Percentiles rank a stretch among this genome's conserved stretches.
Conservation (phyloP, 2,329 filamentous ascomycete genomes). For the Colletotrichum sp. region DNA sequence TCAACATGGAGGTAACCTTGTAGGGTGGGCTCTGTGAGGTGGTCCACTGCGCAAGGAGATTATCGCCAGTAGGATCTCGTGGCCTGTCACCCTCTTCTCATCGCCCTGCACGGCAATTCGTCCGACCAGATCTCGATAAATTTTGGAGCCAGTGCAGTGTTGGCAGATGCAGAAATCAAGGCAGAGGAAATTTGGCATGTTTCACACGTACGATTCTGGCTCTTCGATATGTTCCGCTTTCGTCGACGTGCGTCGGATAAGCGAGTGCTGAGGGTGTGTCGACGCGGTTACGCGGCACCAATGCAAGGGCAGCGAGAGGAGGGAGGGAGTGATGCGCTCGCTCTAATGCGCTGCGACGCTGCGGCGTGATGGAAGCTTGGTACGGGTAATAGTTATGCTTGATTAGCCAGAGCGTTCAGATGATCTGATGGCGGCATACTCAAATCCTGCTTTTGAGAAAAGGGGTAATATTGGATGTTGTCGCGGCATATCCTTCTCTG, state of each 20-base stretch:
- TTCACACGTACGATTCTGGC: neutral
- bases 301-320: neutral
- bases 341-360: neutral
- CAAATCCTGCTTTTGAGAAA: neutral
- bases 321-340: neutral
- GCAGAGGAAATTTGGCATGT: slow-evolving; percentile 14
- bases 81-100: neutral
- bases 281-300: neutral
- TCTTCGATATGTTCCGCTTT: neutral
- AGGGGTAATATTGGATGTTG: neutral
- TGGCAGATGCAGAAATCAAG: slow-evolving; percentile 14
- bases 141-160: neutral
- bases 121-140: neutral
- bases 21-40: neutral
- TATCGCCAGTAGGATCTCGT: neutral
- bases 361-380: neutral
- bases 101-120: slow-evolving; percentile 5
- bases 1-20: neutral
- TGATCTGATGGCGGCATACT: neutral
- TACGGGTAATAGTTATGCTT: neutral
- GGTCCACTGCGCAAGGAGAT: neutral
- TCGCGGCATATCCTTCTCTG: neutral
- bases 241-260: neutral
- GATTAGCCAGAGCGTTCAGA: neutral
- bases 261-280: neutral